These are phyloP conservation scores for Sungouiella blattae DNA, from an alignment of 805 yeast species.

Conservation along the genomic window DNA sequence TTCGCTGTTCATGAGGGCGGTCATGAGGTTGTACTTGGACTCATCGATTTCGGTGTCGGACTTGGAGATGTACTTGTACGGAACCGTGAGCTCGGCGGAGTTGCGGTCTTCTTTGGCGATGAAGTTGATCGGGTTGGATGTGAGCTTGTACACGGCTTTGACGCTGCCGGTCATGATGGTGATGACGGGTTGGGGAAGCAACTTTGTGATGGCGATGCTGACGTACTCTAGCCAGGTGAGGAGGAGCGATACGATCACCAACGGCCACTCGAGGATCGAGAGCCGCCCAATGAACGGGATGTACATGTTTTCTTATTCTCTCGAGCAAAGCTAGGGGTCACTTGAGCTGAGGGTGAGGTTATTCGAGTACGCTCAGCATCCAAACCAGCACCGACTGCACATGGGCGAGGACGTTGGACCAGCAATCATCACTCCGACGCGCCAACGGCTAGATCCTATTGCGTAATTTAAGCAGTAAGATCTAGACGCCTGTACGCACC, in stretches of 20 bases:
- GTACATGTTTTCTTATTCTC: no score
- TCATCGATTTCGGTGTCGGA: slow-evolving; percentile 13
- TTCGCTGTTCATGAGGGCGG: slow-evolving; percentile 42
- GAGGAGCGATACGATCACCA: slow-evolving; percentile 40
- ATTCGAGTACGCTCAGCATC: no score
- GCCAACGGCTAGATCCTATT: no score
- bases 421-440: no score
- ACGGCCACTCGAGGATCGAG: slow-evolving; percentile 47
- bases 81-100: slow-evolving; percentile 4
- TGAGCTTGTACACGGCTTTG: slow-evolving; percentile 23
- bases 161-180: slow-evolving; percentile 29
- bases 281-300: slow-evolving; percentile 34
- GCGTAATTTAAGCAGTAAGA: no score
- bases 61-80: slow-evolving; percentile 23
- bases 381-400: no score
- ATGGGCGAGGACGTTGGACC: no score
- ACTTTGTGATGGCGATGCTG: slow-evolving; percentile 39
- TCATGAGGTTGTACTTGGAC: slow-evolving; percentile 28
- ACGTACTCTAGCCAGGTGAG: slow-evolving; percentile 50
- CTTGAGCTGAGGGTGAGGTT: no score
- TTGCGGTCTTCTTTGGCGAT: slow-evolving; percentile 13
- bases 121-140: slow-evolving; percentile 25
- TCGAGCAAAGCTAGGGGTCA: no score
- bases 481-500: no score
- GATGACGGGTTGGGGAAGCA: slow-evolving; percentile 45